Evolutionary conservation across 176 grass and related monocot genomes (phyloP), one percentile per base, ranked within the genome.

Genomic region (Thalia dealbata): DNA sequence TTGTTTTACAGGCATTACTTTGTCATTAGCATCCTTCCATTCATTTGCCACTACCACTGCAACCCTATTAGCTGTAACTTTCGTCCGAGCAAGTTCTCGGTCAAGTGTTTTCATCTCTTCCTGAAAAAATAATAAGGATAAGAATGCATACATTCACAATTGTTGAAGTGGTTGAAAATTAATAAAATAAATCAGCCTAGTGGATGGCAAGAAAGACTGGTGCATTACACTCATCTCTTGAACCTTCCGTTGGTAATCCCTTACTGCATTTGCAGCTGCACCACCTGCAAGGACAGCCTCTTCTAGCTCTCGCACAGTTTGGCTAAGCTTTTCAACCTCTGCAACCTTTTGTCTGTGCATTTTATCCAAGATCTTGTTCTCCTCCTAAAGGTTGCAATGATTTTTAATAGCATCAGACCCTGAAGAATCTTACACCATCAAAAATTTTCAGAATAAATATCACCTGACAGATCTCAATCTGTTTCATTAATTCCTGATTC

Each of bases 11-110:
- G 95, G 95, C 95, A 99, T 99, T 27, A 99, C 95, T 84, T 99
- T 99, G 74, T 99, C 95, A 85, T 89, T 99, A 64, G 90, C 89
- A 91, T 99, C 95, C 82, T 99, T 99, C 95, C 95, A 99, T 70
- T 99, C 95, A 85, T 99, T 99, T 5, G 95, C 95, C 74, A 95
- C 95, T 62, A 95, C 95, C 72, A 84, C 79, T 73, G 95, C 95
- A 78, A 95, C 90, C 72, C 95, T 91, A 83, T 99, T 99, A 81
- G 90, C 95, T 54, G 77, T 81, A 75, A 95, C 90, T 84, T 95
- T 99, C 28, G 95, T 81, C 72, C 95, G 87, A 79, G 95, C 81
- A 86, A 99, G 95, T 86, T 99, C 90, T 55, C 90, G 87, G 50
- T 95, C 95, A 80, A 95, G 85, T 48, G 90, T 95, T 86, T 88